phyloP scores from a whole-genome alignment of 306 rosid species.

The Morella rubra region DNA sequence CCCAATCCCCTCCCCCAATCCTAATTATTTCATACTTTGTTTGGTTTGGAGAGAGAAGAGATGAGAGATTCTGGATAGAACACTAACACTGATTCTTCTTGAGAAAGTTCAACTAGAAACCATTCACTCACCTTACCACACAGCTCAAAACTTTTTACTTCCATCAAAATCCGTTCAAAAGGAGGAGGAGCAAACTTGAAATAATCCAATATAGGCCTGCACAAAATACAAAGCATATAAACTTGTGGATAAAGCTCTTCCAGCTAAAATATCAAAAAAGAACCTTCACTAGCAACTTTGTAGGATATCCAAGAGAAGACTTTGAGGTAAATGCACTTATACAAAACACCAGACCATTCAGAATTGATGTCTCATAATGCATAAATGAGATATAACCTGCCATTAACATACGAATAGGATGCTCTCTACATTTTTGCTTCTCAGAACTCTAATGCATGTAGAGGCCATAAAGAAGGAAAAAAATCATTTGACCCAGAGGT shows the following conservation, averaged over 20 bases:
- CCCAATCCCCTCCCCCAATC: background rate
- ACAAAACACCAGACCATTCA: background rate
- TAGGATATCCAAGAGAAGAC: background rate
- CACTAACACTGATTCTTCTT: background rate
- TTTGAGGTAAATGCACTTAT: background rate
- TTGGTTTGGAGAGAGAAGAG: background rate
- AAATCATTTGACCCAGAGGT: background rate
- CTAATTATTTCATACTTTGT: background rate
- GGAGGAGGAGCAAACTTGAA: slow-evolving; percentile 83
- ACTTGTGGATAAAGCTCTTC: slow-evolving; percentile 5
- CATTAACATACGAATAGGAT: background rate
- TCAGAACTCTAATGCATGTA: background rate
- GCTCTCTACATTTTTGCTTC: background rate
- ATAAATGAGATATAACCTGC: background rate
- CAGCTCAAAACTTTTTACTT: slow-evolving; percentile 26
- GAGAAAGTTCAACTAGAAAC: slow-evolving; percentile 1
- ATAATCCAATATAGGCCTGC: slow-evolving; percentile 71
- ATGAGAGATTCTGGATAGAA: slow-evolving; percentile 2
- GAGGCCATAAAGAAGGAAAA: background rate
- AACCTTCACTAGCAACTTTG: background rate
- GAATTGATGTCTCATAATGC: background rate
- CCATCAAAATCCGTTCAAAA: slow-evolving; percentile 55
- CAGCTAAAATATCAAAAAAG: background rate
- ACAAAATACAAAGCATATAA: slow-evolving; percentile 22
- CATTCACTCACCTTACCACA: slow-evolving; percentile 42